Evolutionary conservation across 2,329 filamentous ascomycete genomes (phyloP).

Genomic region (Onygenales sp.): DNA sequence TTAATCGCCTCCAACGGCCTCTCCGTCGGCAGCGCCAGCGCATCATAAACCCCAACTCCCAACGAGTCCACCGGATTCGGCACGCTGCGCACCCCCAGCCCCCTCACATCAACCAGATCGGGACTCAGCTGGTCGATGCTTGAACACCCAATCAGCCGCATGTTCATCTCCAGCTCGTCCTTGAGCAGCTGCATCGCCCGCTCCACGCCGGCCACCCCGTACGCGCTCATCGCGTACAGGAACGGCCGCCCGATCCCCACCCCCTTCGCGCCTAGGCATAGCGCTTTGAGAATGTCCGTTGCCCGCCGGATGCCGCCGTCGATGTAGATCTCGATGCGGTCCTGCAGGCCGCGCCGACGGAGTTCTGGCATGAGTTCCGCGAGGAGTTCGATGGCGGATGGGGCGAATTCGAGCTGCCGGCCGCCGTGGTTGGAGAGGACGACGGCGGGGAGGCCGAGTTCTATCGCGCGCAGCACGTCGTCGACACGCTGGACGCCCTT

Average conservation of each 20-base stretch:
- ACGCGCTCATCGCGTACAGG: conserved; percentile 90
- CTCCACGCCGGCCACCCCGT: conserved; percentile 78
- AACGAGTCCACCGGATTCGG: conserved; percentile 54
- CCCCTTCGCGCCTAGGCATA: conserved; percentile 83
- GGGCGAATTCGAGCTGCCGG: conserved; percentile 83
- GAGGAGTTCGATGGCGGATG: conserved; percentile 79
- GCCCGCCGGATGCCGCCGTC: conserved; percentile 85
- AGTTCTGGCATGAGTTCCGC: conserved; percentile 89
- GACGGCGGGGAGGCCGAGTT: conserved; percentile 90
- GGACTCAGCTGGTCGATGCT: conserved; percentile 70
- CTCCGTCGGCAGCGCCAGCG: conserved; percentile 39
- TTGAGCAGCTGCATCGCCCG: conserved; percentile 85
- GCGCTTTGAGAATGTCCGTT: conserved; percentile 90
- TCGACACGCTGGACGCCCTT: conserved; percentile 83
- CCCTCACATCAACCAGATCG: conserved; percentile 67
- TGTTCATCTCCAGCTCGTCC: conserved; percentile 99
- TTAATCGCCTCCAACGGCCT: conserved; percentile 33
- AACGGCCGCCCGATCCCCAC: conserved; percentile 94
- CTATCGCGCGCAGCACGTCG: conserved; percentile 92
- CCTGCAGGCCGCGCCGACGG: conserved; percentile 60
- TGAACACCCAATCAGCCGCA: conserved; percentile 79
- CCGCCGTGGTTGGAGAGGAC: conserved; percentile 96
- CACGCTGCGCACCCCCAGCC: conserved; percentile 47
- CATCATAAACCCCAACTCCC: conserved; percentile 48
- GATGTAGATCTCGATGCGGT: conserved; percentile 76